Evolutionary conservation across 1,139 yeast species (phyloP), one percentile per base, ranked within the genome.

Genomic region (Pichia sp.): DNA sequence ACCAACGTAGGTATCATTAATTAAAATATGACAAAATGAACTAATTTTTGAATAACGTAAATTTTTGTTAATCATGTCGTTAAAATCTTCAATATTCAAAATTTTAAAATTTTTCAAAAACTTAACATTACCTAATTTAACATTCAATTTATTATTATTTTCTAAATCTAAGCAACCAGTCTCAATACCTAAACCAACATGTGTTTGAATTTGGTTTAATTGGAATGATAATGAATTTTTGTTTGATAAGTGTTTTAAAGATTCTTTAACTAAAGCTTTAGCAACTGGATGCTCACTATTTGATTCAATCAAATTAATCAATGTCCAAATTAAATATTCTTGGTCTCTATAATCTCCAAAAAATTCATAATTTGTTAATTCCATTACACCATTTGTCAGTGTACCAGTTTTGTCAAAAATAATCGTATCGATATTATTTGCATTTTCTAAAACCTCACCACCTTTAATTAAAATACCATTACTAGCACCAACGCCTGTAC

Each of bases 341-440:
- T 55, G 46, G 22, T 49, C 25, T 30, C 49, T 47, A 49, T 28
- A 56, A 46, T 49, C 56, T 53, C 42, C 43, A 10, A 54, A 28
- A 41, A 66, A 60, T 14, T 55, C 46, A 48, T 55, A 54, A 8
- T 50, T 45, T 3, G 53, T 50, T 6, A 67, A 42, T 33, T 56
- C 70, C 95, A 95, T 87, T 47, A 78, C 72, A 14, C 99, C 99
- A 1, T 85, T 74, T 0, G 99, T 95, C 48, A 95, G 73, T 0
- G 99, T 95, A 3, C 99, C 99, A 0, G 99, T 95, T 68, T 95
- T 95, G 70, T 95, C 99, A 67, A 95, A 91, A 38, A 95, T 73
- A 29, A 93, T 80, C 5, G 83, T 76, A 56, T 84, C 77, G 41
- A 90, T 73, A 19, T 75, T 70, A 61, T 80, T 80, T 9, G 95